Conservation (phyloP, 176 grass and related monocot species). For the Carex kokanica region DNA sequence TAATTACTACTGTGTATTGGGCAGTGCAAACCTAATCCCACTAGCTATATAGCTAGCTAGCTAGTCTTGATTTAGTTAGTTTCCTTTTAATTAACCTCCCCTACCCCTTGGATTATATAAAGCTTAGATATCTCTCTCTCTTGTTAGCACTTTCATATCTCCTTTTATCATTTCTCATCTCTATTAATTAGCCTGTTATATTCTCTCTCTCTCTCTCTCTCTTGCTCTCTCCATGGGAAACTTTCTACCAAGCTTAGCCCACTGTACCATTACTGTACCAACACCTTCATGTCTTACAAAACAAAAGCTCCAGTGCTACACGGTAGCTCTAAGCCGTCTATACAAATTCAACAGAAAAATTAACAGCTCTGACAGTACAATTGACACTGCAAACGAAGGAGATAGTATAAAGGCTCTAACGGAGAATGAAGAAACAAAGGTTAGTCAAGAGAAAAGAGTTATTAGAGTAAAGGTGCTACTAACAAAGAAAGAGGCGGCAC, state of each 20-base stretch:
- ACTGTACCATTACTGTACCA: slow-evolving; percentile 28
- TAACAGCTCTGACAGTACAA: neutral
- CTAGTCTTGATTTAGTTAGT: neutral
- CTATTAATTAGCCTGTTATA: too few species aligned
- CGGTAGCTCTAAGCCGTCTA: slow-evolving; percentile 38
- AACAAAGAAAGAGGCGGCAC: slow-evolving; percentile 69
- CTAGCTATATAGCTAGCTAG: slow-evolving; percentile 15
- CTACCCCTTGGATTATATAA: slow-evolving; percentile 39
- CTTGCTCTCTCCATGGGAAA: slow-evolving; percentile 41
- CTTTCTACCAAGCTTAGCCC: slow-evolving; percentile 54
- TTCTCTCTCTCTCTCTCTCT: neutral
- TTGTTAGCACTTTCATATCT: slow-evolving; percentile 22
- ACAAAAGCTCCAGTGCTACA: slow-evolving; percentile 42
- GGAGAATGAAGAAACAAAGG: neutral
- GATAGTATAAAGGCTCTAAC: neutral
- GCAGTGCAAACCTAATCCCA: slow-evolving; percentile 40
- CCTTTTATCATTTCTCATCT: neutral
- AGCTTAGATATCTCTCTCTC: slow-evolving; percentile 25
- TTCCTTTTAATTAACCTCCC: slow-evolving; percentile 9
- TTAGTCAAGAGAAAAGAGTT: slow-evolving; percentile 23
- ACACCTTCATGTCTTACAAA: slow-evolving; percentile 28
- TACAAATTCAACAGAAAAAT: slow-evolving; percentile 32
- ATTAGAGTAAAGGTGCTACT: slow-evolving; percentile 74
- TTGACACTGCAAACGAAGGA: neutral
- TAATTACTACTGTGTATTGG: slow-evolving; percentile 28